A percentile compares a stretch with the other conserved stretches of the same genome.
Conservation (phyloP, 2,329 filamentous ascomycete species). For the Penicillium brevicompactum region DNA sequence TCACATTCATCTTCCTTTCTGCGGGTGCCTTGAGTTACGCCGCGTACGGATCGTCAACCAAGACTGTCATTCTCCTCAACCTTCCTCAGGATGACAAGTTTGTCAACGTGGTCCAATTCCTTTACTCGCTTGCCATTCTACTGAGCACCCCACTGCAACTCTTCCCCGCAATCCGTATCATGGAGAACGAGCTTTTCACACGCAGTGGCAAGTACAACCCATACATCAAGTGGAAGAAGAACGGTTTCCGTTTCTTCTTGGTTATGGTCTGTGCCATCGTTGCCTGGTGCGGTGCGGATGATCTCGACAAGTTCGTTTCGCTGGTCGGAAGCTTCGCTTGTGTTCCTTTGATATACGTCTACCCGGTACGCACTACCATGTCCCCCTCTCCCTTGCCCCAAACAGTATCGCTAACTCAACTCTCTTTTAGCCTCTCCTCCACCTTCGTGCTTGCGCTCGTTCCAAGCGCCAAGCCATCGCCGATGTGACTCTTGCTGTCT, state of each 20-base stretch:
- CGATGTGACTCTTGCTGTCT: conserved; percentile 76
- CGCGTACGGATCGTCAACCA: conserved; percentile 90
- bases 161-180: conserved; percentile 96
- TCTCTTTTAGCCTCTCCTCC: conserved; percentile 73
- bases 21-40: conserved; percentile 95
- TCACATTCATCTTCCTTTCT: conserved; percentile 84
- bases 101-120: conserved; percentile 92
- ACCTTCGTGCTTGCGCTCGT: conserved; percentile 77
- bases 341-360: conserved; percentile 95
- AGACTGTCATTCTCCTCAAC: conserved; percentile 95
- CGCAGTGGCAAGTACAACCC: conserved; percentile 96
- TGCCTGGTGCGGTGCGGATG: conserved; percentile 88
- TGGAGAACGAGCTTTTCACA: conserved; percentile 91
- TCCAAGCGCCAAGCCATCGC: conserved; percentile 67
- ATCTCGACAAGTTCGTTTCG: conserved; percentile 96
- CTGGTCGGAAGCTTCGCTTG: conserved; percentile 97
- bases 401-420: neutral
- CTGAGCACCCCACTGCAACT: conserved; percentile 94
- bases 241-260: conserved; percentile 89
- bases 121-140: conserved; percentile 97
- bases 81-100: conserved; percentile 93
- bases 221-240: conserved; percentile 99
- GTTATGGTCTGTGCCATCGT: conserved; percentile 83
- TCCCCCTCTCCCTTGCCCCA: neutral
- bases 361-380: conserved; percentile 70